phyloP scores from a whole-genome alignment of 2,329 filamentous ascomycete species.

The Penicillium hordei region DNA sequence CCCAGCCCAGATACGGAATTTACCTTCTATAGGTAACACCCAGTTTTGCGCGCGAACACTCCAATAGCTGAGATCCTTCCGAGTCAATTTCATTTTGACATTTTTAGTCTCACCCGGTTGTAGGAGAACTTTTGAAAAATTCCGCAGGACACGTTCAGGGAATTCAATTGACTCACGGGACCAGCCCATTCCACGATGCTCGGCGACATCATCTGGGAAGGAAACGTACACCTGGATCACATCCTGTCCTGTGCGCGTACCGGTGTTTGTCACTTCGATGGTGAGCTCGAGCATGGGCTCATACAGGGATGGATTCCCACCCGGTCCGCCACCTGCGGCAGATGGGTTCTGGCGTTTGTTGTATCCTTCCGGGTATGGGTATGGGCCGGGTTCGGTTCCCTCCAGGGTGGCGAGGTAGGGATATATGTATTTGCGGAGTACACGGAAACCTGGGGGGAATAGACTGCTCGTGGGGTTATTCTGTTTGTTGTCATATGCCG shows the following conservation, averaged over 20 bases:
- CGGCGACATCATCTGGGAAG: conserved; percentile 51
- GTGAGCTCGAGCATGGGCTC: conserved; percentile 50
- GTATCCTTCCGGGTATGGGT: conserved; percentile 59
- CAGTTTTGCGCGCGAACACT: conserved; percentile 67
- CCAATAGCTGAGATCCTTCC: conserved; percentile 74
- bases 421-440: conserved; percentile 69
- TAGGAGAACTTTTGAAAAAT: conserved; percentile 69
- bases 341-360: conserved; percentile 52
- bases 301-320: conserved; percentile 50
- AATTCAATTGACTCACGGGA: conserved; percentile 56
- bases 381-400: conserved; percentile 47
- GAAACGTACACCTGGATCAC: conserved; percentile 65
- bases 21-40: conserved; percentile 54
- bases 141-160: conserved; percentile 61
- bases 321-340: conserved; percentile 66
- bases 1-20: conserved; percentile 38
- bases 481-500: conserved; percentile 55
- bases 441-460: conserved; percentile 61
- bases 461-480: conserved; percentile 59
- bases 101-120: conserved; percentile 53
- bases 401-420: conserved; percentile 62
- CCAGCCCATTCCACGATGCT: conserved; percentile 31
- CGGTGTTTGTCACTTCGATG: conserved; percentile 52
- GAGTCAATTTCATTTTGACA: conserved; percentile 60
- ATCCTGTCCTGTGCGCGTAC: conserved; percentile 49